Evolutionary conservation across 2,329 filamentous ascomycete species (phyloP).

Genomic region (Colletotrichum chrysophilum): DNA sequence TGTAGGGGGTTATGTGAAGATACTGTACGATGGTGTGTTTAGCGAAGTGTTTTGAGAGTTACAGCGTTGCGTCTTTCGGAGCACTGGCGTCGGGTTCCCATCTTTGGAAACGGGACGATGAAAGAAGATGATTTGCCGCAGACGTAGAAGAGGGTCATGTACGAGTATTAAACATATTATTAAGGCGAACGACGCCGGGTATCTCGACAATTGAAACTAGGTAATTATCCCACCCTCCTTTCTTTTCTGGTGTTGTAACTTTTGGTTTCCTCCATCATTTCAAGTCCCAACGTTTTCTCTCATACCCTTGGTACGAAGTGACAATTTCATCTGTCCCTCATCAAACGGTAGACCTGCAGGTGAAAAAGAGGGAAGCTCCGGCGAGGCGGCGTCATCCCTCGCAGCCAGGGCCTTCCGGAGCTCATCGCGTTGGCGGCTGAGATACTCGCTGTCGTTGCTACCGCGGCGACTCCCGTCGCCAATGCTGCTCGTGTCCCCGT

Average conservation of each 20-base stretch:
- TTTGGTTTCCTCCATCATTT: neutral
- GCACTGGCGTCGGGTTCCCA: neutral
- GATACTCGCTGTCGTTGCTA: slow-evolving; percentile 48
- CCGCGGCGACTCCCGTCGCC: slow-evolving; percentile 44
- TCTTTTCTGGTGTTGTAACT: neutral
- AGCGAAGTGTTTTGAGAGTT: neutral
- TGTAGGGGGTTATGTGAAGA: neutral
- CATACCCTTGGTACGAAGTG: slow-evolving; percentile 61
- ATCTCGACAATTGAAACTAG: slow-evolving; percentile 17
- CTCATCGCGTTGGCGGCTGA: slow-evolving; percentile 45
- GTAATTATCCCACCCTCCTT: neutral
- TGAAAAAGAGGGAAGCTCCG: neutral
- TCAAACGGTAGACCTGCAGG: slow-evolving; percentile 48
- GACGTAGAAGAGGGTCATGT: neutral
- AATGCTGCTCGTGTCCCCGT: slow-evolving; percentile 44
- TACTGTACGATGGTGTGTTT: neutral
- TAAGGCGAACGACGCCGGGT: slow-evolving; percentile 5
- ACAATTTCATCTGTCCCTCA: slow-evolving; percentile 50
- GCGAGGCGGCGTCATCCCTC: slow-evolving; percentile 26
- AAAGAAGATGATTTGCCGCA: neutral
- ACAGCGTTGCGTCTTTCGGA: neutral
- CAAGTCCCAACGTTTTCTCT: slow-evolving; percentile 46
- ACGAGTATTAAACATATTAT: slow-evolving; percentile 1
- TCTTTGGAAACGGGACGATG: neutral
- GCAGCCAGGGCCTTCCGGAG: slow-evolving; percentile 38